These are phyloP conservation scores for Arctostaphylos glauca DNA, from an alignment of 148 eudicot genomes.

Conservation along the genomic window DNA sequence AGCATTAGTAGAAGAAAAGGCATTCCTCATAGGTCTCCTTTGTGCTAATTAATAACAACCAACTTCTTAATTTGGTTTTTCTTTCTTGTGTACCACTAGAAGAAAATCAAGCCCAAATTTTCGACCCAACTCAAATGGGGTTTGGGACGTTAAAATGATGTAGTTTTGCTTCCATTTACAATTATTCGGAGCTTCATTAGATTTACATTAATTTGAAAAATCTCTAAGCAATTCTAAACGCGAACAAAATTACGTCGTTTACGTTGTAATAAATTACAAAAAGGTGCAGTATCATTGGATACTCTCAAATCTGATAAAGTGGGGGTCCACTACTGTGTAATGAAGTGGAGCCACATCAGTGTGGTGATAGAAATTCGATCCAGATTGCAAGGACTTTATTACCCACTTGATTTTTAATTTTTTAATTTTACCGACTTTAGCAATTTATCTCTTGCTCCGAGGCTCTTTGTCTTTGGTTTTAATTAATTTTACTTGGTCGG, in stretches of 20 bases:
- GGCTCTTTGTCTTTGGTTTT: conserved; percentile 29
- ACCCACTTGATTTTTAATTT: background rate
- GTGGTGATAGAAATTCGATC: background rate
- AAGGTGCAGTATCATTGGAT: background rate
- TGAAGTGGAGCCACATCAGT: background rate
- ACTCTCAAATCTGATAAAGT: background rate
- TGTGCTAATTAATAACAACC: conserved; percentile 38
- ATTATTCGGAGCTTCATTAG: no score
- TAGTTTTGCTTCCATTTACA: no score
- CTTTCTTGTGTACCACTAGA: background rate
- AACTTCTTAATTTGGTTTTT: background rate
- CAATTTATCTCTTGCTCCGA: background rate
- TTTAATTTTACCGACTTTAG: conserved; percentile 7
- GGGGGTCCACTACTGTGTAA: background rate
- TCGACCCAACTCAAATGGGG: no score
- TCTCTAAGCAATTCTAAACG: no score
- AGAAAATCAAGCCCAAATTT: no score
- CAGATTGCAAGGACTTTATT: background rate
- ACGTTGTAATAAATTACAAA: no score
- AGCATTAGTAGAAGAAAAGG: conserved; percentile 95
- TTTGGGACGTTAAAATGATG: no score
- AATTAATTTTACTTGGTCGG: conserved; percentile 84
- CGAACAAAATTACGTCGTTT: no score
- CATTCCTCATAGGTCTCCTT: conserved; percentile 87
- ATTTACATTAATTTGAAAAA: no score